Conservation (phyloP, 805 yeast species). For the Candida insectalens region DNA sequence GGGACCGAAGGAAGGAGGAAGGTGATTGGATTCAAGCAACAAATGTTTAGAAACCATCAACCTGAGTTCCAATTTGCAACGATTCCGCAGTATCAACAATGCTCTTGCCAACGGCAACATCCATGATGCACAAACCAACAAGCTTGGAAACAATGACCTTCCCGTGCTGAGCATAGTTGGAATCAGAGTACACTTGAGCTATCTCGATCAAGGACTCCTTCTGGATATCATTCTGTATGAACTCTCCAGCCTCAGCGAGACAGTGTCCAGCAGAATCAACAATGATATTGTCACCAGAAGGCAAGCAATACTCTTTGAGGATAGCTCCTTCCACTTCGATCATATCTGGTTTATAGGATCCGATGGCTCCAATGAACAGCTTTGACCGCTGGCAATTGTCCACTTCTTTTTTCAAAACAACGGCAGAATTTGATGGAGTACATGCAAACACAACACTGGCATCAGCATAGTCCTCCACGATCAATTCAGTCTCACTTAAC, state of each 20-base stretch:
- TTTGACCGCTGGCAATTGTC: conserved; percentile 10
- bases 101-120: conserved; percentile 39
- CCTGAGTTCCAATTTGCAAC: conserved; percentile 21
- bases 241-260: conserved; percentile 55
- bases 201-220: conserved; percentile 35
- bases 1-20: too few relatives aligned
- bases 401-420: conserved; percentile 27
- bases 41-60: conserved; percentile 10
- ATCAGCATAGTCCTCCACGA: conserved; percentile 21
- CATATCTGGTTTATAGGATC: conserved; percentile 63
- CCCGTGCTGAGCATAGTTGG: conserved; percentile 9
- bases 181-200: conserved; percentile 26
- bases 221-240: conserved; percentile 35
- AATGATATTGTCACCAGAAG: conserved; percentile 31
- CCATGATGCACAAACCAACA: conserved; percentile 61
- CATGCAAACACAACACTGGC: conserved; percentile 50
- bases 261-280: conserved; percentile 55
- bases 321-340: conserved; percentile 42
- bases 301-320: conserved; percentile 26
- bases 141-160: conserved; percentile 39
- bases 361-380: conserved; percentile 48
- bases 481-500: conserved; percentile 8
- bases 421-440: conserved; percentile 44
- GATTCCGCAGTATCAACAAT: conserved; percentile 24
- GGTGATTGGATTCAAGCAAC: too few relatives aligned